Evolutionary conservation across 1,284 basidiomycete genomes (phyloP), one percentile per base, ranked within the genome.

Genomic region (Leccinum proliferum): DNA sequence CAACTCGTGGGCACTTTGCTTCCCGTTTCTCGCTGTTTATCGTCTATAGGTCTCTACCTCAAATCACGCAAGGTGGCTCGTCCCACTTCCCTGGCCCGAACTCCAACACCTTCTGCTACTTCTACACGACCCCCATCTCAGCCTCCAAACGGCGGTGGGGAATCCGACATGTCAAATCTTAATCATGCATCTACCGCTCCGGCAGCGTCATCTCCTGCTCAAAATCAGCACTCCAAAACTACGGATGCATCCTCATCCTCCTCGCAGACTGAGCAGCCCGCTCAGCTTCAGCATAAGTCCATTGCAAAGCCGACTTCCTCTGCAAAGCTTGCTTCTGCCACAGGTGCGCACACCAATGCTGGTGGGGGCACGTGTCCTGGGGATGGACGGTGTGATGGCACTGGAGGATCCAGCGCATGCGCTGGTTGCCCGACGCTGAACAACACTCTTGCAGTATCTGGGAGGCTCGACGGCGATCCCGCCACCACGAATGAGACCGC

Each of bases 351-450:
- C 41, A 63, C 70, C 58, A 73, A 71, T 60, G 67, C 61, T 75
- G 75, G 65, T 63, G 80, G 81, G 58, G 92, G 94, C 58, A 94
- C 94, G 18, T 98, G 95, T 76, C 95, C 95, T 6, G 95, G 95
- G 63, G 95, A 96, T 77, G 95, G 95, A 46, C 86, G 92, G 67
- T 98, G 95, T 77, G 93, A 98, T 77, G 95, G 95, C 66, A 94
- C 92, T 35, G 95, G 95, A 69, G 95, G 95, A 64, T 88, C 93
- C 68, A 87, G 86, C 64, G 90, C 92, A 66, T 98, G 95, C 75
- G 86, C 90, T 67, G 95, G 95, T 53, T 97, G 95, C 76, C 95
- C 95, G 11, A 94, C 94, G 50, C 94, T 87, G 79, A 98, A 97
- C 81, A 97, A 97, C 73, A 83, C 83, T 60, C 75, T 84, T 64